These are phyloP conservation scores for Penicillium sp. DNA, from an alignment of 2,329 filamentous ascomycete genomes.

Conservation along the genomic window DNA sequence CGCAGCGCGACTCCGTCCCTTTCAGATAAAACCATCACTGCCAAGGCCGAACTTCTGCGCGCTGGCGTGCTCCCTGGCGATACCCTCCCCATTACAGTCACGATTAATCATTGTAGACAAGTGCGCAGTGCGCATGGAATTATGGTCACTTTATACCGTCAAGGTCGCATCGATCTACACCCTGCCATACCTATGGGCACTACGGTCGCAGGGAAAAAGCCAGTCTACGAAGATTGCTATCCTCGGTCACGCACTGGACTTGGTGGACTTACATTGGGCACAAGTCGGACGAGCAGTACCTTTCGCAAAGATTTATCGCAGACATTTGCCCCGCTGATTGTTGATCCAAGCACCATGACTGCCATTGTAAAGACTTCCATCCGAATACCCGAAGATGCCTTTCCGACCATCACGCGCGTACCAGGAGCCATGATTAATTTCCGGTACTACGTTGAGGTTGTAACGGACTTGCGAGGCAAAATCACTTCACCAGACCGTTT, in stretches of 20 bases:
- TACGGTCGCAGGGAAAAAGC: constrained; percentile 64
- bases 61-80: constrained; percentile 86
- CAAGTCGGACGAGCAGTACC: constrained; percentile 81
- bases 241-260: constrained; percentile 84
- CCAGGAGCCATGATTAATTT: constrained; percentile 95
- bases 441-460: constrained; percentile 88
- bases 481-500: constrained; percentile 71
- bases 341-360: constrained; percentile 75
- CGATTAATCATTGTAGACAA: constrained; percentile 81
- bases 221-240: constrained; percentile 79
- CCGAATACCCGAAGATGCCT: constrained; percentile 82
- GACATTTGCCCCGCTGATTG: constrained; percentile 80
- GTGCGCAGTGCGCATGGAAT: constrained; percentile 90
- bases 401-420: constrained; percentile 86
- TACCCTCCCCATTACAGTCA: constrained; percentile 73
- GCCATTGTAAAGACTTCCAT: constrained; percentile 80
- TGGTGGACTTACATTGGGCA: constrained; percentile 80
- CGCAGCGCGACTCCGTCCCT: constrained; percentile 54
- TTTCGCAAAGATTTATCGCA: constrained; percentile 95
- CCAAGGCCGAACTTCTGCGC: constrained; percentile 76
- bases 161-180: constrained; percentile 83
- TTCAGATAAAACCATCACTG: constrained; percentile 78
- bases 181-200: constrained; percentile 60
- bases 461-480: constrained; percentile 88
- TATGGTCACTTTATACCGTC: constrained; percentile 86